Base-by-base conservation (phyloP, 768 basidiomycete species). In the Omphalotus guepiniiformis region DNA sequence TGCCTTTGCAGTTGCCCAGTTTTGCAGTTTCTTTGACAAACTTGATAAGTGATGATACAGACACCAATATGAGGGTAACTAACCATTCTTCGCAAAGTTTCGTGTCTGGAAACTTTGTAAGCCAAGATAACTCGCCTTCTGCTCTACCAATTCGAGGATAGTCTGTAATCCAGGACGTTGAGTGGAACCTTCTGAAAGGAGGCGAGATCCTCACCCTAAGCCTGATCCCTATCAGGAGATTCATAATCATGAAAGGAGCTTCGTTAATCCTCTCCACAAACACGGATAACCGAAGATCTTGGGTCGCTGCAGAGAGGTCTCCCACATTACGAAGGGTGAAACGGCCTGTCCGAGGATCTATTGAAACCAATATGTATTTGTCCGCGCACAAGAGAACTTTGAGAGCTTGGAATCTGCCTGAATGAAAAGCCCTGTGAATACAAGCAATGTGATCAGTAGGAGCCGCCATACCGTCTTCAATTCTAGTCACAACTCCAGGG, bases 101-200 rank as follows among this genome's bases (percentile, higher is more conserved):
- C 89, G 79, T 21, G 73, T 64, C 13, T 82, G 79, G 64, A 79
- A 86, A 48, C 78, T 81, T 59, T 82, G 81, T 34, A 93, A 65
- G n/a, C 93, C 93, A 8, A 94, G 77, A 56, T 90, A 85, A 52
- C 72, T 79, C n/a, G 85, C 88, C 58, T 91, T 93, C 62, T 88
- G 85, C 61, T 93, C 90, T 8, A 85, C 79, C 13, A 85, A 74
- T 47, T 92, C 88, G 35, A 79, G 73, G 51, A 93, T 90, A 4
- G 90, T 90, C 93, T 94, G 53, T n/a, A 6, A n/a, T 12, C n/a
- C n/a, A 39, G 30, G 30, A 23, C 12, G 29, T 47, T 51, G 43
- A 43, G n/a, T 35, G 42, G 25, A 27, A 40, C n/a, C n/a, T n/a
- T n/a, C n/a, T n/a, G n/a, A n/a, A n/a, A n/a, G n/a, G n/a, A 25